Base-by-base conservation (phyloP, 2,329 filamentous ascomycete genomes). In the Akanthomyces lecanii region DNA sequence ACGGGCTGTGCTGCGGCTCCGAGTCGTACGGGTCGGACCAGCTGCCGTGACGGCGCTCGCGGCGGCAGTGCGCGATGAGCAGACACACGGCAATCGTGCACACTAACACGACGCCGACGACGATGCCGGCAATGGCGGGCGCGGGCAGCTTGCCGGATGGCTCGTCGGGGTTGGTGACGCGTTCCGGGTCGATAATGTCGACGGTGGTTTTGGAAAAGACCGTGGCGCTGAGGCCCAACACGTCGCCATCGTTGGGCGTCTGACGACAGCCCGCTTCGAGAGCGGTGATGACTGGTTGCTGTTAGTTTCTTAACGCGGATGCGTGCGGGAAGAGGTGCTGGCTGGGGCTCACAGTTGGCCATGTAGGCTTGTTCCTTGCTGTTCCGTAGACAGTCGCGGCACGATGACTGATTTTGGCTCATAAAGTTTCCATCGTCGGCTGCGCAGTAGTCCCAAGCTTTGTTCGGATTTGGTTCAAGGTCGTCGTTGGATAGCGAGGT, bases 81-180 rank as follows among this genome's bases (percentile, higher is more conserved):
- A 54, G 33, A 6, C 51, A 23, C 11, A 54, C 33, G 21, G 51
- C 51, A n/a, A 54, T 40, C 33, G 33, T 10, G 8, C 33, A 36
- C 33, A 36, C 33, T 2, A 36, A 7, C 33, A 36, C 74, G 6
- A 75, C 78, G 14, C 80, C 82, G 0, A 84, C 70, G 0, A 75
- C 77, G 52, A 86, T 85, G n/a, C 83, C 83, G 0, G 81, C 80
- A n/a, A 85, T 81, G 18, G 28, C 16, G 69, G 1, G 79, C 68
- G 0, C 33, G 33, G 33, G 33, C 33, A 36, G 33, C 8, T 36
- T 36, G 33, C 33, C 33, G 2, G 33, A 36, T 4, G 33, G 33
- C 33, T 36, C 33, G 33, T 36, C 33, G 33, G 33, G 33, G 33
- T 36, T 3, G 40, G 71, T 0, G 69, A 68, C 1, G 70, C 66